These are phyloP conservation scores for Leccinellum luteum DNA, from an alignment of 768 basidiomycete genomes.

Conservation along the genomic window DNA sequence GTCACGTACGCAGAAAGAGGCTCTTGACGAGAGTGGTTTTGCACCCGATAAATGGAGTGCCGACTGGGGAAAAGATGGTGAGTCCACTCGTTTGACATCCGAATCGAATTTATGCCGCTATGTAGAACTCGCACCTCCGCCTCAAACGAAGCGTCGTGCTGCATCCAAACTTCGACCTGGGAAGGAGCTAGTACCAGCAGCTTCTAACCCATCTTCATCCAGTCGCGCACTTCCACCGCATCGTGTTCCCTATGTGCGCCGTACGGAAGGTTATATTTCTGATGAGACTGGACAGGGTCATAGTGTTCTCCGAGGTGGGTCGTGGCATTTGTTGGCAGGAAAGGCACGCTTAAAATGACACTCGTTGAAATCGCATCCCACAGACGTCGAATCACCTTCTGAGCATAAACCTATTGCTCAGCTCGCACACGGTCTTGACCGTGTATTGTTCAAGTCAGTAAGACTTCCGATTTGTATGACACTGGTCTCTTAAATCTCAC, in stretches of 20 bases:
- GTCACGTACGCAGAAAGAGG: neutral
- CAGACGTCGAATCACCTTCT: conserved; percentile 45
- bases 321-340: neutral
- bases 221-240: conserved; percentile 21
- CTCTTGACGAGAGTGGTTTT: conserved; percentile 5
- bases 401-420: conserved; percentile 55
- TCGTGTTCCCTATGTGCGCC: conserved; percentile 24
- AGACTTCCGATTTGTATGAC: neutral
- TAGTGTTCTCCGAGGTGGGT: conserved; percentile 20
- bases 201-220: conserved; percentile 2
- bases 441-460: conserved; percentile 74
- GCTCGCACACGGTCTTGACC: conserved; percentile 63
- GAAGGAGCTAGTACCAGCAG: conserved; percentile 2
- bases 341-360: neutral
- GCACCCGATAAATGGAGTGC: conserved; percentile 6
- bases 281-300: neutral
- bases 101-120: neutral
- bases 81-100: neutral
- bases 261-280: conserved; percentile 25
- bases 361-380: neutral
- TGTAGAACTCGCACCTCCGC: conserved; percentile 17
- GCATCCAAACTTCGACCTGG: neutral
- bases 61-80: conserved; percentile 28
- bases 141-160: conserved; percentile 1
- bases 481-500: neutral